Percentiles rank a stretch among this genome's conserved stretches.
These are phyloP conservation scores for Geotrichum candidum DNA, from an alignment of 1,139 yeast species.

Conservation along the genomic window DNA sequence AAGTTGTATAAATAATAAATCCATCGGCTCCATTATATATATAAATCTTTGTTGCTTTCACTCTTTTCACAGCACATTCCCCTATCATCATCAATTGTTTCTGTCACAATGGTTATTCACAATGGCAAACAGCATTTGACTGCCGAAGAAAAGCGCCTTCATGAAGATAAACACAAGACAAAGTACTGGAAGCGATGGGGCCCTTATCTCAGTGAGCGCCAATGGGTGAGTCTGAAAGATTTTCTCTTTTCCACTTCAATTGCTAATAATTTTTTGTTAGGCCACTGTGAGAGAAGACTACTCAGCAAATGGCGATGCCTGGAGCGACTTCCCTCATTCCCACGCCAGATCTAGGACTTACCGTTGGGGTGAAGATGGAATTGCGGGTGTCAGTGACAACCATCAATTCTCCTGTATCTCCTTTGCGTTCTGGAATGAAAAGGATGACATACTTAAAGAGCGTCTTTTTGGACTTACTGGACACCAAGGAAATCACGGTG, in stretches of 20 bases:
- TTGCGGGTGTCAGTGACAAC: conserved; percentile 86
- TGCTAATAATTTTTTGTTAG: conserved; percentile 17
- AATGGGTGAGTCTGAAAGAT: conserved; percentile 49
- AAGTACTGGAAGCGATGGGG: conserved; percentile 88
- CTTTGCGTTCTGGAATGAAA: conserved; percentile 87
- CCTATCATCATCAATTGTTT: not conserved
- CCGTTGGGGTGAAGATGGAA: conserved; percentile 96
- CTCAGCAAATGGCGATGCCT: conserved; percentile 79
- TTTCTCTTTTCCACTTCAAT: not conserved
- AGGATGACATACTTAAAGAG: conserved; percentile 82
- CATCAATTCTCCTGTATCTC: conserved; percentile 73
- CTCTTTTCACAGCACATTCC: not conserved
- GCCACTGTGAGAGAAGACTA: conserved; percentile 93
- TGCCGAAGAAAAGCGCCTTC: conserved; percentile 65
- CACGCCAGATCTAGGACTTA: conserved; percentile 78
- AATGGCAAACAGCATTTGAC: conserved; percentile 34
- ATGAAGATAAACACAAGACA: conserved; percentile 49
- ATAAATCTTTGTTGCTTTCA: not conserved
- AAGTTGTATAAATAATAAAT: not conserved
- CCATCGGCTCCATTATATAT: not conserved
- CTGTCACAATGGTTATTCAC: conserved; percentile 27
- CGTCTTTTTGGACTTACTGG: conserved; percentile 86
- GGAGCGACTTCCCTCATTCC: conserved; percentile 87
- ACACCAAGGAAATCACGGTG: conserved; percentile 93
- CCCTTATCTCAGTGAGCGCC: conserved; percentile 82